Conservation (phyloP, 2,329 filamentous ascomycete genomes). For the Microsporum canis region DNA sequence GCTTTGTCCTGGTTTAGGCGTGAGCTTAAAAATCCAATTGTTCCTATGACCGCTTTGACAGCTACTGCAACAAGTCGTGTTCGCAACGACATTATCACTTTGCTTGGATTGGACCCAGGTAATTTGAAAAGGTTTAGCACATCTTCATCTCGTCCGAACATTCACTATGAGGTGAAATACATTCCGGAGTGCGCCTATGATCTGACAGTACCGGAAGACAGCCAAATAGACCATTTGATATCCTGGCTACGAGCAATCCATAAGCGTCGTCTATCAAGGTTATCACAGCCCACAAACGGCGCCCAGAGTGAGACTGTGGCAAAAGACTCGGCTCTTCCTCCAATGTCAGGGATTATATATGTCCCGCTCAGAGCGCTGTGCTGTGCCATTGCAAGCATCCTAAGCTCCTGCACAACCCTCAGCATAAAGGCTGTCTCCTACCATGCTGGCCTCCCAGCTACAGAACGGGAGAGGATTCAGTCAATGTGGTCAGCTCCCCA, state of each 20-base stretch:
- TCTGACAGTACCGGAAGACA: slow-evolving; percentile 26
- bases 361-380: slow-evolving; percentile 33
- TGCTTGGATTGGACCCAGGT: slow-evolving; percentile 54
- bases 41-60: slow-evolving; percentile 86
- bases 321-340: slow-evolving; percentile 17
- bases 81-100: slow-evolving; percentile 67
- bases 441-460: slow-evolving; percentile 57
- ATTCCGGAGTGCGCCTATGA: slow-evolving; percentile 24
- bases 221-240: slow-evolving; percentile 68
- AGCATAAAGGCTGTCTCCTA: slow-evolving; percentile 37
- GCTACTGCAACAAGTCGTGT: slow-evolving; percentile 79
- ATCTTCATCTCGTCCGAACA: slow-evolving; percentile 69
- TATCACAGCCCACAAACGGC: slow-evolving; percentile 57
- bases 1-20: slow-evolving; percentile 70
- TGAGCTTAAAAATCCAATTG: slow-evolving; percentile 56
- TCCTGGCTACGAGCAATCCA: slow-evolving; percentile 66
- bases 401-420: slow-evolving; percentile 19
- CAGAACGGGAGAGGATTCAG: slow-evolving; percentile 51
- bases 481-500: slow-evolving; percentile 25
- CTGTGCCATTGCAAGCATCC: slow-evolving; percentile 29
- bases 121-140: slow-evolving; percentile 67
- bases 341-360: slow-evolving; percentile 39
- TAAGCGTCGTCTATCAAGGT: slow-evolving; percentile 49
- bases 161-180: slow-evolving; percentile 80
- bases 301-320: neutral